Percentiles rank a stretch among this genome's conserved stretches.
Conservation (phyloP, 108 stramenopile species). For the Discostella pseudostelligera region DNA sequence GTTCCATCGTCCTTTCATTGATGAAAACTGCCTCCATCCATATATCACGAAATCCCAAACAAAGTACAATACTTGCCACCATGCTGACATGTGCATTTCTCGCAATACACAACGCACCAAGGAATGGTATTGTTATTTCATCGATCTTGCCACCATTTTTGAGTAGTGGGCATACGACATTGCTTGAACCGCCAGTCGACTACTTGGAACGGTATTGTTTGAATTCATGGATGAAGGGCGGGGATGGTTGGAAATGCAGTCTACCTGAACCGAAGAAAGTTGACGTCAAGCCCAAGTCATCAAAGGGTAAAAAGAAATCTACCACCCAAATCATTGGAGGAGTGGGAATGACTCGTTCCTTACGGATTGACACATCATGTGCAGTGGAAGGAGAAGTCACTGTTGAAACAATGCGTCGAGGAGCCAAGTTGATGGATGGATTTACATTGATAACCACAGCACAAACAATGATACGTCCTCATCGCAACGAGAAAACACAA, state of each 20-base stretch:
- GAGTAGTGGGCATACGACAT: constrained; percentile 58
- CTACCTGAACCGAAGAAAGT: constrained; percentile 10
- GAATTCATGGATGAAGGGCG: constrained; percentile 6
- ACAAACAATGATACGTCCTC: constrained; percentile 17
- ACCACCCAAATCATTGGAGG: constrained; percentile 30
- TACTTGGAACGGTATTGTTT: constrained; percentile 40
- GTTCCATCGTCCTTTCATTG: constrained; percentile 37
- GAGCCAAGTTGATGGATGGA: constrained; percentile 19
- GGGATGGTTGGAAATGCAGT: constrained; percentile 32
- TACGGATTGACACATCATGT: constrained; percentile 24
- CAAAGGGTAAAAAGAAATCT: constrained; percentile 16
- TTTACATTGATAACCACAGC: constrained; percentile 32
- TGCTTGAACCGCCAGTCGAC: constrained; percentile 44
- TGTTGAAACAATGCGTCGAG: constrained; percentile 19
- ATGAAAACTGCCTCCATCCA: constrained; percentile 40
- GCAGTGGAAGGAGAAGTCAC: constrained; percentile 22
- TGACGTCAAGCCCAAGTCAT: constrained; percentile 17
- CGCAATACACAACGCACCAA: constrained; percentile 50
- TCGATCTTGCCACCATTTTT: constrained; percentile 33
- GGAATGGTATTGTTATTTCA: constrained; percentile 68
- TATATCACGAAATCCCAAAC: constrained; percentile 52
- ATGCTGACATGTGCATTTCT: constrained; percentile 31
- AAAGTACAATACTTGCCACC: constrained; percentile 40
- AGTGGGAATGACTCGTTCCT: constrained; percentile 51
- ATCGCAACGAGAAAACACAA: constrained; percentile 6